These are phyloP conservation scores for Arxiozyma telluris DNA, from an alignment of 1,139 yeast species.

Conservation along the genomic window DNA sequence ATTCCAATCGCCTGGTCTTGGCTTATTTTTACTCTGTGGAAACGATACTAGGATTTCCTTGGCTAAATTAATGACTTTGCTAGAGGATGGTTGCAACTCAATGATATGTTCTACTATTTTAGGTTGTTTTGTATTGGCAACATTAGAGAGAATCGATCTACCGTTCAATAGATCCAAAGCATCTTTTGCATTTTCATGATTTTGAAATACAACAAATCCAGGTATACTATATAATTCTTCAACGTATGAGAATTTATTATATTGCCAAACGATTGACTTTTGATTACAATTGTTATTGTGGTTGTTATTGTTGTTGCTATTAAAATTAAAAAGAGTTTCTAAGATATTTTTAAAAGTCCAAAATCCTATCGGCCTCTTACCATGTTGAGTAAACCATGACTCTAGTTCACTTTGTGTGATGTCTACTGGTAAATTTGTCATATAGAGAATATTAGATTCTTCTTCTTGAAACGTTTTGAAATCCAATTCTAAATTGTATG, in stretches of 20 bases:
- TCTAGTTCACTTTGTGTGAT: constrained; percentile 88
- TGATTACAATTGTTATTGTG: too few relatives aligned
- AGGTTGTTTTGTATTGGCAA: constrained; percentile 30
- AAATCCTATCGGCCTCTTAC: constrained; percentile 79
- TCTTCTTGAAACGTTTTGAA: constrained; percentile 59
- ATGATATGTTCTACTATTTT: constrained; percentile 59
- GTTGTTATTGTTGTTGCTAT: constrained; percentile 6
- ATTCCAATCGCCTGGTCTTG: constrained; percentile 97
- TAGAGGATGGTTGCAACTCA: constrained; percentile 82
- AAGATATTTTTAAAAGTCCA: constrained; percentile 62
- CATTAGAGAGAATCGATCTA: constrained; percentile 27
- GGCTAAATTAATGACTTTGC: constrained; percentile 68
- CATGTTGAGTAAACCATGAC: constrained; percentile 82
- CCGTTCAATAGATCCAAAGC: constrained; percentile 66
- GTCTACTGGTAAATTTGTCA: constrained; percentile 72
- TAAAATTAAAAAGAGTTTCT: constrained; percentile 18
- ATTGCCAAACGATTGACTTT: constrained; percentile 1
- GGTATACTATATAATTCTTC: constrained; percentile 37
- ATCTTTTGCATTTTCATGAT: constrained; percentile 81
- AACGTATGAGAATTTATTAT: constrained; percentile 26
- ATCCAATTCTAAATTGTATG: constrained; percentile 69
- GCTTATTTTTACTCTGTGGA: constrained; percentile 82
- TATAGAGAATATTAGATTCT: constrained; percentile 66
- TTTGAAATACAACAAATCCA: constrained; percentile 78
- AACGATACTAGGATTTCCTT: constrained; percentile 73